Base-by-base conservation (phyloP, 1,139 yeast species). In the Taphrina betulina region DNA sequence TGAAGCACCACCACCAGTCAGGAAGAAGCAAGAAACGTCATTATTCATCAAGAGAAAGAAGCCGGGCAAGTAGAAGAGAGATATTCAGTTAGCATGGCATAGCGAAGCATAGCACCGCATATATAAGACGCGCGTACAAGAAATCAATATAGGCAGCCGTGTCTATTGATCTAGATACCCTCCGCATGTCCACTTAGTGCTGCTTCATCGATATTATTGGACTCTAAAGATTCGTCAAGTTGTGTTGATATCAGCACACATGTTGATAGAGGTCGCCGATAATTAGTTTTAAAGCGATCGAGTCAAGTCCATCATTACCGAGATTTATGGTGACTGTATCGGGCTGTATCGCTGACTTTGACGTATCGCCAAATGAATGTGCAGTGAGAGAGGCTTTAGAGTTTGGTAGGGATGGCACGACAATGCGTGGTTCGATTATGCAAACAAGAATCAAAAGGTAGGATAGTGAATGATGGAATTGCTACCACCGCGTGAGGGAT, bases 21-120 rank as follows among this genome's bases (percentile, higher is more conserved):
- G 40, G 40, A 19, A 29, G 10, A 50, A 50, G 26, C 33, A 45
- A 16, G 54, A 41, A 23, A 22, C 37, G 8, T 50, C 54, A 23
- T 19, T 50, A n/a, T 50, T 50, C 36, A 50, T 50, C 24, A 50
- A 50, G 41, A 38, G 54, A 33, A 50, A 50, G 41, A 38, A 34
- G 22, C 36, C 37, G 3, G 38, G 20, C n/a, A 43, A 20, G 29
- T 31, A 5, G 19, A 5, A 5, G 22, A 8, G 29, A 5, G 1
- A 16, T 12, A 5, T 2, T 12, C 37, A 34, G 7, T 14, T n/a
- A 34, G 8, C 17, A 12, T 12, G 37, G 37, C 37, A 34, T 34
- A n/a, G 16, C 16, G 23, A 4, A 36, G 41, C 41, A 41, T 17
- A 41, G 45, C 45, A n/a, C n/a, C n/a, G n/a, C n/a, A n/a, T n/a